Conservation (phyloP, 441 rosid species). For the Biscutella auriculata region DNA sequence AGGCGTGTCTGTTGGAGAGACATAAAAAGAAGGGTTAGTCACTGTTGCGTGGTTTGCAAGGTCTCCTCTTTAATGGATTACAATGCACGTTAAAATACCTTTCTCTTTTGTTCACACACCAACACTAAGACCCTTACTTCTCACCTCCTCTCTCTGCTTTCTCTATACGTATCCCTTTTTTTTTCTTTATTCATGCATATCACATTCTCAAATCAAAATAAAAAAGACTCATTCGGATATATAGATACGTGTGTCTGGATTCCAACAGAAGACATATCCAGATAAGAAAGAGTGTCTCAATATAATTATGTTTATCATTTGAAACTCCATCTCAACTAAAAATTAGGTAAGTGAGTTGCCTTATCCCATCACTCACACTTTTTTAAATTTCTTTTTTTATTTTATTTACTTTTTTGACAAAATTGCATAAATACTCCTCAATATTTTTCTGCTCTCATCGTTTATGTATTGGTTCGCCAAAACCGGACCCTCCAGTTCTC, state of each 20-base stretch:
- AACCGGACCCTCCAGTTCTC: no score
- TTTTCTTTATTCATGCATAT: background rate
- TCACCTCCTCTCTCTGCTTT: constrained; percentile 18
- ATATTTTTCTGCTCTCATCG: background rate
- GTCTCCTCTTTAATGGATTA: constrained; percentile 6
- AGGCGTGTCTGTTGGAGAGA: constrained; percentile 8
- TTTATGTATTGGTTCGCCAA: background rate
- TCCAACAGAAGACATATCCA: background rate
- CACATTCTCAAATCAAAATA: constrained; percentile 1
- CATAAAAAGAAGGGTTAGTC: constrained; percentile 4
- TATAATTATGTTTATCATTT: constrained; percentile 1
- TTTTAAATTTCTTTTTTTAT: background rate
- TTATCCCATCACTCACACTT: constrained; percentile 5
- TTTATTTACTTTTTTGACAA: no score
- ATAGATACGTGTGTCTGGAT: constrained; percentile 1
- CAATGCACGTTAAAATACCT: constrained; percentile 21
- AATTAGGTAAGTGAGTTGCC: constrained; percentile 12
- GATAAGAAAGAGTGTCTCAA: constrained; percentile 3
- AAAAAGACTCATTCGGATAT: background rate
- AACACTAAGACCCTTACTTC: constrained; percentile 22
- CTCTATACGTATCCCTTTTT: background rate
- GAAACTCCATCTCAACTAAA: constrained; percentile 4
- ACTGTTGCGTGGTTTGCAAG: constrained; percentile 25
- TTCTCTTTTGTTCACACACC: constrained; percentile 24
- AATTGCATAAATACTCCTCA: background rate